Base-by-base conservation (phyloP, 1,139 yeast genomes). In the Zygoascus sp. region DNA sequence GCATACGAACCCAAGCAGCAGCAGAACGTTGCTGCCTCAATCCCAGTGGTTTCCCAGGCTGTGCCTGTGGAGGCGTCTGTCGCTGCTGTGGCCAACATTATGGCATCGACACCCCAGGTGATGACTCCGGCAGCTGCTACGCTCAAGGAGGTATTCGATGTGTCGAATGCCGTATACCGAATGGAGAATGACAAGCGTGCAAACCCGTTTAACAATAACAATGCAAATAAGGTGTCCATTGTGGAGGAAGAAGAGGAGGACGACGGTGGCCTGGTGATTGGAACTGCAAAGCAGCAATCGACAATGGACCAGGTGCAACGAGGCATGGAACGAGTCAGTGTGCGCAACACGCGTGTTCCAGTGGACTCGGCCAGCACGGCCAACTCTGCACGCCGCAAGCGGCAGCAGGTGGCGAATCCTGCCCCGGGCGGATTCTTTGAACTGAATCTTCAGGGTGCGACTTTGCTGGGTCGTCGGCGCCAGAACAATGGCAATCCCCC, bases 121-220 rank as follows among this genome's bases (percentile, higher is more conserved):
- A 83, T 83, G 58, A 83, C 96, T 1, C 97, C 97, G 4, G 96
- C 94, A 5, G 94, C 94, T 0, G 87, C 83, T 47, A 95, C 95
- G 0, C 77, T 92, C 72, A 83, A 89, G 58, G 98, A 92, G 60
- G 97, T 96, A 8, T 90, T 90, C 67, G 98, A 92, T 62, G 85
- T 92, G 13, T 83, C 96, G 16, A 82, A 94, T 50, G 97, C 97
- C 0, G 95, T 92, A 7, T 96, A 89, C 63, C 81, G 98, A 65
- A 80, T 80, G 74, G 96, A 90, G 35, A 96, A 87, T 67, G 97
- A 88, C 61, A 83, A 82, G 19, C 64, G 71, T 19, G 53, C 54
- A 11, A 65, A 42, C 32, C 45, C 21, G 17, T 40, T 40, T 16
- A 27, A 13, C 19, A 27, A 35, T 9, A 35, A 36, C 21, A 32